Evolutionary conservation across 495 filamentous ascomycete species (phyloP).

Genomic region (Aspergillus bridgeri): DNA sequence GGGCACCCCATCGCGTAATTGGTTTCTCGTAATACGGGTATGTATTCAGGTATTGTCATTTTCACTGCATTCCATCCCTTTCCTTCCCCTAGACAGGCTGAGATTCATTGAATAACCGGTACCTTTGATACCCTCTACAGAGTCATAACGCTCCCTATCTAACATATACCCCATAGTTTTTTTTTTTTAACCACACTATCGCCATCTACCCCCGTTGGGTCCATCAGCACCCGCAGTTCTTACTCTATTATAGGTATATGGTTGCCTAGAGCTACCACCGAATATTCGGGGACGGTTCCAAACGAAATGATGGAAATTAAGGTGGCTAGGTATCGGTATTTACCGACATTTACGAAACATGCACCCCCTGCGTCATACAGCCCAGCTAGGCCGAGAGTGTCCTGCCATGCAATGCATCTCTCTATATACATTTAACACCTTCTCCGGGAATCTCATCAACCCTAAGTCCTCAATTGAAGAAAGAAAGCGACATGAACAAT

Average conservation of each 20-base stretch:
- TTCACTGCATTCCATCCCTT: background rate
- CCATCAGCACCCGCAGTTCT: background rate
- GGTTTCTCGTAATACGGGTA: background rate
- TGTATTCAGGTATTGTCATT: background rate
- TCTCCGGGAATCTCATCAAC: too few species aligned
- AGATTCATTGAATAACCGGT: too few species aligned
- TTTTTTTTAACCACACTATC: background rate
- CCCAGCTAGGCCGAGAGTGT: background rate
- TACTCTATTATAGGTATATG: background rate
- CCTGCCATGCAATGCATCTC: background rate
- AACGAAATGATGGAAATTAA: too few species aligned
- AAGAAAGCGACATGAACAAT: too few species aligned
- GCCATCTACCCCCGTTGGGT: background rate
- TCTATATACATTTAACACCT: background rate
- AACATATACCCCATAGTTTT: background rate
- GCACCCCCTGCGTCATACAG: background rate
- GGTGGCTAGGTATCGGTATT: too few species aligned
- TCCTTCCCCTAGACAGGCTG: background rate
- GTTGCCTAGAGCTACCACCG: background rate
- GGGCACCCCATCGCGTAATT: conserved; percentile 5
- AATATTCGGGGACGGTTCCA: background rate
- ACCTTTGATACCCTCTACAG: too few species aligned
- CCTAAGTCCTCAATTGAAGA: too few species aligned
- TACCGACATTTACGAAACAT: too few species aligned
- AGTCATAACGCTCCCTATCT: too few species aligned